A percentile compares a stretch with the other conserved stretches of the same genome.
Conservation (phyloP, 2,329 filamentous ascomycete species). For the Claviceps fusiformis region DNA sequence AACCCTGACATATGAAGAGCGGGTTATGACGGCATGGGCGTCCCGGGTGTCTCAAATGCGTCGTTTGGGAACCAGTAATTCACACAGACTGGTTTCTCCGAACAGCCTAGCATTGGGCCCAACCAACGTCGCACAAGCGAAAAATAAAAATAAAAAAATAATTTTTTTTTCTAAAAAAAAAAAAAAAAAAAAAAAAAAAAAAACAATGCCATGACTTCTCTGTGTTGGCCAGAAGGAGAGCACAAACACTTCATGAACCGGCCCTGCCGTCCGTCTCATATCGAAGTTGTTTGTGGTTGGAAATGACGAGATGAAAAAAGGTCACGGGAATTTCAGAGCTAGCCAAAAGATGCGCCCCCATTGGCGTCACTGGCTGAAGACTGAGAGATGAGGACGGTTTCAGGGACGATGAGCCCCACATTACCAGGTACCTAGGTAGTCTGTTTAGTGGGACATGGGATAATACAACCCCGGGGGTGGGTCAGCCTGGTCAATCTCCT, state of each 20-base stretch:
- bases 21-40: background rate
- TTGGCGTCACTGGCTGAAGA: background rate
- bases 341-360: background rate
- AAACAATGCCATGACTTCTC: no score
- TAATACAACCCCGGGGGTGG: background rate
- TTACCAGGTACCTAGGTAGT: background rate
- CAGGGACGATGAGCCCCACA: conserved; percentile 5
- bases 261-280: no score
- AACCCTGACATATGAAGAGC: background rate
- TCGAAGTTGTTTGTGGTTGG: background rate
- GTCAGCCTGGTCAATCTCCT: background rate
- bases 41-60: background rate
- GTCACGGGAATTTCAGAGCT: background rate
- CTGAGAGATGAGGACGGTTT: conserved; percentile 7
- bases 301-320: background rate
- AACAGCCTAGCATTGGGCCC: background rate
- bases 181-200: no score
- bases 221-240: no score
- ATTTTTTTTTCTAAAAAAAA: no score
- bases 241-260: no score
- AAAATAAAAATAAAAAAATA: no score
- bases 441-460: conserved; percentile 1
- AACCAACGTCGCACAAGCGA: no score
- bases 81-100: background rate
- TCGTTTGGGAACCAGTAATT: background rate